phyloP scores from a whole-genome alignment of 2,329 filamentous ascomycete species.

The Pseudocercospora macadamiae region DNA sequence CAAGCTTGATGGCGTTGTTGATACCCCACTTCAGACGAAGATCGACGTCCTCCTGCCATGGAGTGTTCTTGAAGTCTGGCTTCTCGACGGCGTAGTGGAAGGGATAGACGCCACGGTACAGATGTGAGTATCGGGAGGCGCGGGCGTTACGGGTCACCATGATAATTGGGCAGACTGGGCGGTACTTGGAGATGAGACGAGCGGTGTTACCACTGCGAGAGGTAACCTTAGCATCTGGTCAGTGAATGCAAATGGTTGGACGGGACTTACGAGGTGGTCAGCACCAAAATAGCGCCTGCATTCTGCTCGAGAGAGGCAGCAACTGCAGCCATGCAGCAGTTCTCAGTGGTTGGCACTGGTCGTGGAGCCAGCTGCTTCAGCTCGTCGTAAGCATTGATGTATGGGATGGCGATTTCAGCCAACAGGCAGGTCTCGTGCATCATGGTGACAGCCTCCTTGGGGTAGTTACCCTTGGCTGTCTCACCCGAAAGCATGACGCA shows the following conservation, averaged over 20 bases:
- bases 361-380: conserved; percentile 80
- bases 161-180: conserved; percentile 97
- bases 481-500: conserved; percentile 99
- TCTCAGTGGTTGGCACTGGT: conserved; percentile 86
- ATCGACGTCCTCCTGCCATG: conserved; percentile 99
- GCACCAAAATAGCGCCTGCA: conserved; percentile 90
- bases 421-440: conserved; percentile 98
- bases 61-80: conserved; percentile 88
- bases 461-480: conserved; percentile 97
- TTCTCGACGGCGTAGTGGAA: conserved; percentile 93
- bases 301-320: conserved; percentile 94
- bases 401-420: conserved; percentile 95
- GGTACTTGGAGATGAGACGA: conserved; percentile 95
- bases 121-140: conserved; percentile 85
- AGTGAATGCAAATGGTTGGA: conserved; percentile 73
- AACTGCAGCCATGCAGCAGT: conserved; percentile 95
- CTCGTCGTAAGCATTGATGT: conserved; percentile 96
- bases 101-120: conserved; percentile 97
- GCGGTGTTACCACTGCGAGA: conserved; percentile 82
- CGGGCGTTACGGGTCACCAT: conserved; percentile 91
- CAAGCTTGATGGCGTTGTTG: conserved; percentile 79
- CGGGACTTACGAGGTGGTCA: conserved; percentile 80
- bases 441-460: conserved; percentile 87
- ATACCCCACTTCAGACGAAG: conserved; percentile 97
- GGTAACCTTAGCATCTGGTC: conserved; percentile 88